A percentile compares a stretch with the other conserved stretches of the same genome.
These are phyloP conservation scores for Kondoa subrosea DNA, from an alignment of 768 basidiomycete genomes.

Conservation along the genomic window DNA sequence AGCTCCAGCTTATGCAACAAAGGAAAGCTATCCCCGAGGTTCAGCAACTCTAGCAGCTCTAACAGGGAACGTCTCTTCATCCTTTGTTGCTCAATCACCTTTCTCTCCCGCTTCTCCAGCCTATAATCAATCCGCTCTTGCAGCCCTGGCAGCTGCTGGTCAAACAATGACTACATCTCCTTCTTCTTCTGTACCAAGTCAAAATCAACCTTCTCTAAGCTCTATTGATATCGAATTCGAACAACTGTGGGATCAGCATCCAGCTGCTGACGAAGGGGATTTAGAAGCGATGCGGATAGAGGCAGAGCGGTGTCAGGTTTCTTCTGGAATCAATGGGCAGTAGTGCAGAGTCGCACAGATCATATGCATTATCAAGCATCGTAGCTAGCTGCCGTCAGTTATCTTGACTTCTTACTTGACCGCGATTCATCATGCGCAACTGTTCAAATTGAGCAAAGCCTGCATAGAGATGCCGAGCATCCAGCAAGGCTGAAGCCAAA, in stretches of 20 bases:
- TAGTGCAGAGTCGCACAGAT: no score
- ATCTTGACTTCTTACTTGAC: no score
- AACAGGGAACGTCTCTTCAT: constrained; percentile 16
- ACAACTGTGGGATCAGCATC: constrained; percentile 43
- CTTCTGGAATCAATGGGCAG: no score
- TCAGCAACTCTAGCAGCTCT: constrained; percentile 11
- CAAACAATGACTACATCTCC: constrained; percentile 10
- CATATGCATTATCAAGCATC: no score
- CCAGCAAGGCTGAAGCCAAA: no score
- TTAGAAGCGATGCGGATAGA: constrained; percentile 37
- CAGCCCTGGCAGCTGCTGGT: constrained; percentile 6
- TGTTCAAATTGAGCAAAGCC: no score
- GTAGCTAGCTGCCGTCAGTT: no score
- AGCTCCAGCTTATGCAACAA: constrained; percentile 26
- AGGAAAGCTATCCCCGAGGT: constrained; percentile 12
- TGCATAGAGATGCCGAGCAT: no score
- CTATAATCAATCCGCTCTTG: constrained; percentile 14
- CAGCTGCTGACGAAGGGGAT: constrained; percentile 39
- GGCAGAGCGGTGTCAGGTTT: no score
- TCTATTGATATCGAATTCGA: constrained; percentile 37
- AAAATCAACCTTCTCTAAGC: constrained; percentile 16
- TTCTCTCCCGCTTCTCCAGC: constrained; percentile 33
- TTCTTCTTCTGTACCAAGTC: not conserved
- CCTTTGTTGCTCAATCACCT: constrained; percentile 28
- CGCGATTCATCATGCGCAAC: no score